Conservation (phyloP, 176 grass and related monocot species). For the Ensete glaucum region DNA sequence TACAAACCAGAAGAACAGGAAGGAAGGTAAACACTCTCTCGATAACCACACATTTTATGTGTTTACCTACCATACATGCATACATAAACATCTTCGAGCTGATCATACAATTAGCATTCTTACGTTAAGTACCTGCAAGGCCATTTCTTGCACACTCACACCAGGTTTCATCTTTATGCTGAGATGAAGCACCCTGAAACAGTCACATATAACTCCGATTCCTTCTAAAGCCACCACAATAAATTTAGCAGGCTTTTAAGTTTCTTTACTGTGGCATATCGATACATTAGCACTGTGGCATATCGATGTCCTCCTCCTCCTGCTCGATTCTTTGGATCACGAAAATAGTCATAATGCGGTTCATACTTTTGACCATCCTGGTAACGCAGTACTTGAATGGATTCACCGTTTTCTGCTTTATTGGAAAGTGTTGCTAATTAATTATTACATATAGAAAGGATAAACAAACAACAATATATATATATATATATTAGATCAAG, state of each 20-base stretch:
- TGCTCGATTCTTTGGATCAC: not conserved
- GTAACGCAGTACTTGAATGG: slow-evolving; percentile 14
- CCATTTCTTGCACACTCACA: slow-evolving; percentile 5
- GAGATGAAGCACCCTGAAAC: slow-evolving; percentile 4
- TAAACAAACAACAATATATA: too few species aligned
- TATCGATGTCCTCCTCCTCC: not conserved
- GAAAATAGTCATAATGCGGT: slow-evolving; percentile 4
- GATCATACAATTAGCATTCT: too few species aligned
- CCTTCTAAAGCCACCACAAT: not conserved
- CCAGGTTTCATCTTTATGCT: slow-evolving; percentile 16
- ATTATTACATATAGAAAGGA: too few species aligned
- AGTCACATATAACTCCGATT: not conserved
- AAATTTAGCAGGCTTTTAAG: not conserved
- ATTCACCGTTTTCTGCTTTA: slow-evolving; percentile 10
- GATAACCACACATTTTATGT: too few species aligned
- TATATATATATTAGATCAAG: not conserved
- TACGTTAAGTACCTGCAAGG: slow-evolving; percentile 1
- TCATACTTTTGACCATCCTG: not conserved
- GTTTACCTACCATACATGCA: too few species aligned
- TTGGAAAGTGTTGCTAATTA: not conserved
- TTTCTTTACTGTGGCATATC: slow-evolving; percentile 1
- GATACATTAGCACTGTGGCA: slow-evolving; percentile 12
- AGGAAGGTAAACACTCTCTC: not conserved
- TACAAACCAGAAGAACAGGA: not conserved
- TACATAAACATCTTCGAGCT: too few species aligned